Percentiles rank a stretch among this genome's conserved stretches.
Conservation (phyloP, 148 eudicot species). For the Rhododendron vialii region DNA sequence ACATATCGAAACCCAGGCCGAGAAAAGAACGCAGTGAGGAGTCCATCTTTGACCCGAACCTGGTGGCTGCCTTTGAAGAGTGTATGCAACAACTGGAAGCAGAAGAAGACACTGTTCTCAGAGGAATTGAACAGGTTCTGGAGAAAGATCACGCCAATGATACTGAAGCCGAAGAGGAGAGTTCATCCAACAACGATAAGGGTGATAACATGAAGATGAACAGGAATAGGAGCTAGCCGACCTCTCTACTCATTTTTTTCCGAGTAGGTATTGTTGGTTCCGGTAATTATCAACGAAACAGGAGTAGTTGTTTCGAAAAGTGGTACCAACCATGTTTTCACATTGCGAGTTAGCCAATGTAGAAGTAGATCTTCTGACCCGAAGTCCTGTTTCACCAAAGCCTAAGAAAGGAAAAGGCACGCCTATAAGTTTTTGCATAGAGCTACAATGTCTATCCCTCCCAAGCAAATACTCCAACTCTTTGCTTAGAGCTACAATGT, state of each 20-base stretch:
- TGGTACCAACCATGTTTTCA: neutral
- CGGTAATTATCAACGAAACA: neutral
- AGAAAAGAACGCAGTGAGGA: neutral
- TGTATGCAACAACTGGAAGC: constrained; percentile 23
- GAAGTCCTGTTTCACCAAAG: neutral
- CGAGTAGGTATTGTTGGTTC: neutral
- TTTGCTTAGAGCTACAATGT: neutral
- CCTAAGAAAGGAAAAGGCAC: neutral
- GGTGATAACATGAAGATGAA: neutral
- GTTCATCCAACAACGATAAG: neutral
- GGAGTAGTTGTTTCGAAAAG: neutral
- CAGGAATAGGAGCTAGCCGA: neutral
- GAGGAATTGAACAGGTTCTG: constrained; percentile 8
- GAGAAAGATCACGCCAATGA: neutral
- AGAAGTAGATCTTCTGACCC: neutral
- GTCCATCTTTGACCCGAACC: constrained; percentile 19
- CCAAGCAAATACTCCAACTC: neutral
- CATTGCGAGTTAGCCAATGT: neutral
- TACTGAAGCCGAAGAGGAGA: neutral
- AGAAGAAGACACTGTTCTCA: constrained; percentile 29
- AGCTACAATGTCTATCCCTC: neutral
- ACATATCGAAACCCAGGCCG: neutral
- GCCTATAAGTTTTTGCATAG: neutral
- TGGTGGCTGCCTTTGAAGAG: constrained; percentile 31
- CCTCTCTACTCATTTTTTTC: neutral